Conservation (phyloP, 2,329 filamentous ascomycete species). For the Fragosphaeria purpurea region DNA sequence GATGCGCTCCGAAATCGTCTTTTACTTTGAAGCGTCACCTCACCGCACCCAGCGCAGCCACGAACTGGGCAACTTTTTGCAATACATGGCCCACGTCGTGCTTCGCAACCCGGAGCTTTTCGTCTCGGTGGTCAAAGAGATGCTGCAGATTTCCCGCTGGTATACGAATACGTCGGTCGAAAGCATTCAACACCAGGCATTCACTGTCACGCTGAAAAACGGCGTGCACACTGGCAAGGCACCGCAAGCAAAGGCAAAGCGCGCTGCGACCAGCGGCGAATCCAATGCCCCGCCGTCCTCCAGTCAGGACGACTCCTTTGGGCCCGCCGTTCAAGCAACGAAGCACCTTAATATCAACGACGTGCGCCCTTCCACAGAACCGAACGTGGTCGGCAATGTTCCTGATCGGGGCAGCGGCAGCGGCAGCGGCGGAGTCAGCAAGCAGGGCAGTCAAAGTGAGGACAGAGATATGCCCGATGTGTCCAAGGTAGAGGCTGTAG, state of each 20-base stretch:
- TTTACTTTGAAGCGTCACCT: slow-evolving; percentile 58
- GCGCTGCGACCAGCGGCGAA: no score
- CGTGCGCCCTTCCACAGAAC: slow-evolving; percentile 51
- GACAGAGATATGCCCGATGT: slow-evolving; percentile 55
- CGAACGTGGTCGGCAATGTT: slow-evolving; percentile 4
- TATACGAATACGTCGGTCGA: slow-evolving; percentile 8
- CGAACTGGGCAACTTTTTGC: slow-evolving; percentile 65
- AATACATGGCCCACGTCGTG: slow-evolving; percentile 67
- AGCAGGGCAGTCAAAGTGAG: not conserved
- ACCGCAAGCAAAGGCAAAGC: no score
- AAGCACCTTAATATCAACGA: slow-evolving; percentile 39
- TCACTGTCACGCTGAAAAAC: slow-evolving; percentile 5
- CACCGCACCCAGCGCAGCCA: slow-evolving; percentile 41
- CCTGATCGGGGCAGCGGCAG: slow-evolving; percentile 9
- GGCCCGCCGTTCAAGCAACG: slow-evolving; percentile 34
- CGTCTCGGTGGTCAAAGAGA: slow-evolving; percentile 76
- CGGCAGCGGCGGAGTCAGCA: not conserved
- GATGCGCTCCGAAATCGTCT: slow-evolving; percentile 80
- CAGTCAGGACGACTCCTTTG: slow-evolving; percentile 29
- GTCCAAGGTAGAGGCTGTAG: slow-evolving; percentile 51
- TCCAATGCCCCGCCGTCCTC: not conserved
- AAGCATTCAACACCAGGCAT: not conserved
- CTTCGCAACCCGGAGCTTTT: slow-evolving; percentile 78
- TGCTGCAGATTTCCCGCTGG: slow-evolving; percentile 63
- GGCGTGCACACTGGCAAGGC: not conserved